Conservation (phyloP, 129 eudicot genomes). For the Silybum marianum region DNA sequence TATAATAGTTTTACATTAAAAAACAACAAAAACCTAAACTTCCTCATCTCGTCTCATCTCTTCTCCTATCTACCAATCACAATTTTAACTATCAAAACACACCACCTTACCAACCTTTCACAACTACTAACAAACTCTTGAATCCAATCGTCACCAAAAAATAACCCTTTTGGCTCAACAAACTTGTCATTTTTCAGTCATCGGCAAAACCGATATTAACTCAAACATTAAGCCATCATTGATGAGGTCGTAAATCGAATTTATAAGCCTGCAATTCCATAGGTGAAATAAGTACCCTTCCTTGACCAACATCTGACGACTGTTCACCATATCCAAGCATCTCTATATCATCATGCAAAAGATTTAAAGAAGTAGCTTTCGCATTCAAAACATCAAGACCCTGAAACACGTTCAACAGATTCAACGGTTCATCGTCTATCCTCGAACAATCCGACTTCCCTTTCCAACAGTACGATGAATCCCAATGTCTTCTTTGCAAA, state of each 20-base stretch:
- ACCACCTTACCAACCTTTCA: constrained; percentile 6
- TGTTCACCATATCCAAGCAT: constrained; percentile 79
- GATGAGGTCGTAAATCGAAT: constrained; percentile 61
- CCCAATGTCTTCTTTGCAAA: constrained; percentile 79
- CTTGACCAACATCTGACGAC: constrained; percentile 66
- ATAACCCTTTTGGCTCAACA: not conserved
- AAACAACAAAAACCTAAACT: constrained; percentile 20
- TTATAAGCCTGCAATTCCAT: constrained; percentile 96
- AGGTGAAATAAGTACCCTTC: constrained; percentile 74
- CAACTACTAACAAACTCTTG: not conserved
- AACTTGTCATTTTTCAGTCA: not conserved
- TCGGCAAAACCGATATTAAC: constrained; percentile 1
- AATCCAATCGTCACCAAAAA: not conserved
- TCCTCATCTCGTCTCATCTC: not conserved
- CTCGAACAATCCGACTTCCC: constrained; percentile 72
- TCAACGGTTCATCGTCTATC: constrained; percentile 65
- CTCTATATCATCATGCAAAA: constrained; percentile 87
- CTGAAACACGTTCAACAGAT: constrained; percentile 70
- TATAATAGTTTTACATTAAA: not conserved
- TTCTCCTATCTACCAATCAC: constrained; percentile 10
- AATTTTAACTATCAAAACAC: not conserved
- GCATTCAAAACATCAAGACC: constrained; percentile 73
- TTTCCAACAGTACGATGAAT: constrained; percentile 75
- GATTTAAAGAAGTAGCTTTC: constrained; percentile 78
- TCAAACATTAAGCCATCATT: constrained; percentile 13